These are phyloP conservation scores for Colletotrichum lupini DNA, from an alignment of 2,329 filamentous ascomycete genomes.

Conservation along the genomic window DNA sequence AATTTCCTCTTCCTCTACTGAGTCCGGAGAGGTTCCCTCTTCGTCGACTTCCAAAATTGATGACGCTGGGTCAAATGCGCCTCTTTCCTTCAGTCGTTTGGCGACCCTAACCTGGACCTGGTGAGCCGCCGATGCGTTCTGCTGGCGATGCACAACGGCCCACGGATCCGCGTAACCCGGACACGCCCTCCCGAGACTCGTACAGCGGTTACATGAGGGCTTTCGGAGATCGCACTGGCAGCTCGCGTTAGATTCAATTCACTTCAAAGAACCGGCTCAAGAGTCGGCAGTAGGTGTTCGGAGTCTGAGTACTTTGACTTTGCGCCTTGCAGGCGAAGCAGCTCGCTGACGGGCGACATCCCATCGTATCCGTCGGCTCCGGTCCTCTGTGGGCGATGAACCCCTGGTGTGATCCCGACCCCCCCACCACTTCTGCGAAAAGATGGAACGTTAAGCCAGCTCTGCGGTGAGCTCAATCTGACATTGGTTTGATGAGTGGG, in stretches of 20 bases:
- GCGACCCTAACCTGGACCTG: constrained; percentile 20
- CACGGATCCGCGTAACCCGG: constrained; percentile 53
- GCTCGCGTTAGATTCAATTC: background rate
- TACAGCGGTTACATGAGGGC: constrained; percentile 51
- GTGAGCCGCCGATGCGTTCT: constrained; percentile 16
- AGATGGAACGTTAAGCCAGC: background rate
- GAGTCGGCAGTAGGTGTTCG: background rate
- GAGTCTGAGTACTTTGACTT: constrained; percentile 14
- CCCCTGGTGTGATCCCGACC: background rate
- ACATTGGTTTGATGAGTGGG: background rate
- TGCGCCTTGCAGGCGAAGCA: constrained; percentile 31
- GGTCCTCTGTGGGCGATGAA: background rate
- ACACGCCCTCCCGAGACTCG: constrained; percentile 52
- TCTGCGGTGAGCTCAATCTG: background rate
- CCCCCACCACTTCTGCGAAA: background rate
- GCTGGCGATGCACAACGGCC: constrained; percentile 45
- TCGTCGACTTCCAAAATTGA: background rate
- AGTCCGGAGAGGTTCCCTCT: background rate
- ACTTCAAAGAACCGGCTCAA: background rate
- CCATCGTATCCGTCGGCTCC: constrained; percentile 33
- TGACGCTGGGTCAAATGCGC: background rate
- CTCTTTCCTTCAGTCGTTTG: constrained; percentile 23
- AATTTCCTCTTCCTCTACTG: background rate
- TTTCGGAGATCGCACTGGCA: constrained; percentile 51
- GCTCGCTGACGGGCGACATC: constrained; percentile 11